Base-by-base conservation (phyloP, 2,329 filamentous ascomycete genomes). In the Aspergillus luchuensis region DNA sequence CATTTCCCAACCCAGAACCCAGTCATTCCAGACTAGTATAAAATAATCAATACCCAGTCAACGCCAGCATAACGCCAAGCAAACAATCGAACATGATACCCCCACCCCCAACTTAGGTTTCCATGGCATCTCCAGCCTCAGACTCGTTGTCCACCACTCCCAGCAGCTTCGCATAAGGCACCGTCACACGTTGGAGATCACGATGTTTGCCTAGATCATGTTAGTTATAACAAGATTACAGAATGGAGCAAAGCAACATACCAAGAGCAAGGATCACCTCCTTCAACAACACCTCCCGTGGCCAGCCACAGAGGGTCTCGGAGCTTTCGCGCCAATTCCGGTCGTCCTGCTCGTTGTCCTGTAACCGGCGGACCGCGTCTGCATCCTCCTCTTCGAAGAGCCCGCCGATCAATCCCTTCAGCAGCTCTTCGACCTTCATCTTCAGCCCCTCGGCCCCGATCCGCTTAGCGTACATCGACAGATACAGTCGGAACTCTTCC, bases 401-500 rank as follows among this genome's bases (percentile, higher is more conserved):
- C 5, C 91, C 90, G 7, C 93, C 92, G 52, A 96, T 82, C 45
- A 99, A 80, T 49, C 87, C 90, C 67, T 91, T 89, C 28, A 98
- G 81, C 8, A 99, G 81, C 79, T 99, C 96, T 74, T 98, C 94
- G 2, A 97, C 92, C 79, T 99, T 99, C 59, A 87, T 84, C 67
- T 89, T 87, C 55, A 94, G 80, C 0, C 92, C 92, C 75, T 99
- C 96, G 0, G 92, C 92, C 1, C 95, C 95, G 5, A 99, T 85
- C 0, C 95, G 88, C 79, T 97, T 98, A 3, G 93, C 94, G 71
- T 99, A 99, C 92, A 98, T 98, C 71, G 92, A 90, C n/a, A 99
- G 81, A 71, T 98, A 98, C 1, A 97, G 82, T 59, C 92, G 87
- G 79, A 98, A 99, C 74, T 99, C 95, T 60, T 98, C 93, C 68